These are phyloP conservation scores for Fusarium chuoi DNA, from an alignment of 2,329 filamentous ascomycete species.

Conservation along the genomic window DNA sequence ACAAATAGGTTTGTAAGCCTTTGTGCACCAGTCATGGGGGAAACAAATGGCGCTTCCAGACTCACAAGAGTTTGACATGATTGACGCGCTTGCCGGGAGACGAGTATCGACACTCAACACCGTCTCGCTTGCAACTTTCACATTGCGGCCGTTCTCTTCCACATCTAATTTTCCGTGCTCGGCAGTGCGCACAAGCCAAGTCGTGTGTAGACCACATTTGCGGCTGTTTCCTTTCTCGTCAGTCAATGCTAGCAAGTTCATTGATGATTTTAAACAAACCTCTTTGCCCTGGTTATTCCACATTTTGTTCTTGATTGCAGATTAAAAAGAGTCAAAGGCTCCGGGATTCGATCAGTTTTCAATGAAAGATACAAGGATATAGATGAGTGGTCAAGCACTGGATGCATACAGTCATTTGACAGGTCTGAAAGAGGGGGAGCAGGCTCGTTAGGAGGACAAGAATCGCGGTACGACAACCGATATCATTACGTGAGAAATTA, in stretches of 20 bases:
- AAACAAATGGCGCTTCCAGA: constrained; percentile 4
- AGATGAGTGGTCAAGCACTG: not conserved
- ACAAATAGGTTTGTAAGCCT: constrained; percentile 26
- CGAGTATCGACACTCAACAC: constrained; percentile 45
- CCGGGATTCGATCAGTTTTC: not conserved
- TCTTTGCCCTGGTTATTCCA: constrained; percentile 42
- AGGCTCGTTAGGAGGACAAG: constrained; percentile 23
- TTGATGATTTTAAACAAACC: constrained; percentile 27
- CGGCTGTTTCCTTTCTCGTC: constrained; percentile 27
- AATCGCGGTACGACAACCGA: constrained; percentile 13
- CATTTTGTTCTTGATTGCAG: constrained; percentile 19
- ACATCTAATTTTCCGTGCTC: constrained; percentile 43
- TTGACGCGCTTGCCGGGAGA: constrained; percentile 45
- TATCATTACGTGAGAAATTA: constrained; percentile 37
- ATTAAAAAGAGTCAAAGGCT: not conserved
- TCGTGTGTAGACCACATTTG: constrained; percentile 46
- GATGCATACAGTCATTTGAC: not conserved
- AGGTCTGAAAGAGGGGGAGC: constrained; percentile 8
- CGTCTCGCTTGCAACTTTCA: constrained; percentile 45
- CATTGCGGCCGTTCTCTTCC: constrained; percentile 44
- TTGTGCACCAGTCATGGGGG: constrained; percentile 3
- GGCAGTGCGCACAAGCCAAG: constrained; percentile 43
- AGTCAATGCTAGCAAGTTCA: constrained; percentile 2
- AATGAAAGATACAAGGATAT: constrained; percentile 7
- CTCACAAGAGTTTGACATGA: constrained; percentile 45